Conservation (phyloP, 306 rosid genomes). For the Glycine soja region DNA sequence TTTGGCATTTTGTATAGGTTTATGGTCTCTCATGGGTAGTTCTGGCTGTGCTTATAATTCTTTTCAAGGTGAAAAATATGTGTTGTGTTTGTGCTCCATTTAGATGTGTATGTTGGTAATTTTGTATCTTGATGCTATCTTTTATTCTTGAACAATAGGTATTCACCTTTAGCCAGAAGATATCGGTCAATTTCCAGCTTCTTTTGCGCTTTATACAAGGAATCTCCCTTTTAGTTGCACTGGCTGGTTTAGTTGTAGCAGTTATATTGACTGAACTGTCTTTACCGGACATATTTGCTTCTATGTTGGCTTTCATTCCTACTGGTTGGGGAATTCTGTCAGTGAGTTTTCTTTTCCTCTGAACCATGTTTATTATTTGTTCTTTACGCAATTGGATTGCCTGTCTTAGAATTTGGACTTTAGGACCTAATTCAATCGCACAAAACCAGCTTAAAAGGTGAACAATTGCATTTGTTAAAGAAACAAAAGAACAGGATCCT, state of each 20-base stretch:
- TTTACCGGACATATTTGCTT: slow-evolving; percentile 78
- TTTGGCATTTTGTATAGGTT: slow-evolving; percentile 58
- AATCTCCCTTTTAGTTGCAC: slow-evolving; percentile 71
- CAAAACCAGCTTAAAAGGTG: background rate
- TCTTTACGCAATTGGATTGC: background rate
- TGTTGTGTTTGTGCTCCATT: background rate
- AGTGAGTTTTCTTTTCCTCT: slow-evolving; percentile 62
- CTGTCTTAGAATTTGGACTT: background rate
- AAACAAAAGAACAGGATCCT: background rate
- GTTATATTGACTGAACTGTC: slow-evolving; percentile 63
- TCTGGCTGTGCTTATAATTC: slow-evolving; percentile 76
- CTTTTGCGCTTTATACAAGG: slow-evolving; percentile 93
- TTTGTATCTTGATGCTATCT: slow-evolving; percentile 41
- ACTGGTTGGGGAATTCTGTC: slow-evolving; percentile 97
- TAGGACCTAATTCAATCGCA: background rate
- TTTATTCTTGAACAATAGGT: slow-evolving; percentile 62
- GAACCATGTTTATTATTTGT: background rate
- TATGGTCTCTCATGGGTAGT: slow-evolving; percentile 88
- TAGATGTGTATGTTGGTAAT: slow-evolving; percentile 28
- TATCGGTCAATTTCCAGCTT: slow-evolving; percentile 93
- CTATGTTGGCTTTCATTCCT: slow-evolving; percentile 82
- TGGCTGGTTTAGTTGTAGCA: slow-evolving; percentile 84
- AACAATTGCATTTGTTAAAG: no score
- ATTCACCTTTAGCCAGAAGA: slow-evolving; percentile 94
- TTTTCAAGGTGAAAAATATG: slow-evolving; percentile 77